Conservation (phyloP, 306 rosid species). For the Urtica urens region DNA sequence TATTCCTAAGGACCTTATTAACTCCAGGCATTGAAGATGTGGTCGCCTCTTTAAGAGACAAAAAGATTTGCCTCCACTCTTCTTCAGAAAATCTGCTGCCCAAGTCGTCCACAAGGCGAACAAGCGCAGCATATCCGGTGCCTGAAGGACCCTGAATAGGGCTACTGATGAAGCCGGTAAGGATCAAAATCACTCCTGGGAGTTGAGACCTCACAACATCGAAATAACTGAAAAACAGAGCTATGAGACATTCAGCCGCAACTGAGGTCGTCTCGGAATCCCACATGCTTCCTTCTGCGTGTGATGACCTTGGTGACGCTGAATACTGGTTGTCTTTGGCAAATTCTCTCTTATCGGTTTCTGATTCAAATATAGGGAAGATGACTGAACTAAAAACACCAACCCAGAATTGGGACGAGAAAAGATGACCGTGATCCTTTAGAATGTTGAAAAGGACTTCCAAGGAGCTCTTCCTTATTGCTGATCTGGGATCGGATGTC, state of each 20-base stretch:
- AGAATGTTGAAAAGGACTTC: conserved; percentile 94
- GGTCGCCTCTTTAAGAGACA: conserved; percentile 68
- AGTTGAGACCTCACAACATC: conserved; percentile 63
- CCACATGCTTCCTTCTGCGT: conserved; percentile 62
- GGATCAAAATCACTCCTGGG: conserved; percentile 58
- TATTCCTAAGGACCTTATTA: conserved; percentile 68
- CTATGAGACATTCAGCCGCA: conserved; percentile 80
- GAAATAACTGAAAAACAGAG: conserved; percentile 63
- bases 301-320: conserved; percentile 29
- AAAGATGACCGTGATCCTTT: conserved; percentile 93
- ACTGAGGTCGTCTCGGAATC: conserved; percentile 77
- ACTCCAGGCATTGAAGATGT: conserved; percentile 66
- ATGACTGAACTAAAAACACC: conserved; percentile 58
- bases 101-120: conserved; percentile 62
- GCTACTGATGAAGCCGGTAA: conserved; percentile 66
- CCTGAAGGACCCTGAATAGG: conserved; percentile 88
- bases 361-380: conserved; percentile 56
- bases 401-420: conserved; percentile 69
- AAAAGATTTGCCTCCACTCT: conserved; percentile 75
- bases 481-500: conserved; percentile 82
- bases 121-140: conserved; percentile 75
- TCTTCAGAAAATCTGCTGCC: conserved; percentile 62
- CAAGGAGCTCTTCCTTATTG: conserved; percentile 92
- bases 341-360: conserved; percentile 37
- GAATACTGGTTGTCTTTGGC: conserved; percentile 28